Conservation (phyloP, 2,329 filamentous ascomycete genomes). For the Fusarium sp. region DNA sequence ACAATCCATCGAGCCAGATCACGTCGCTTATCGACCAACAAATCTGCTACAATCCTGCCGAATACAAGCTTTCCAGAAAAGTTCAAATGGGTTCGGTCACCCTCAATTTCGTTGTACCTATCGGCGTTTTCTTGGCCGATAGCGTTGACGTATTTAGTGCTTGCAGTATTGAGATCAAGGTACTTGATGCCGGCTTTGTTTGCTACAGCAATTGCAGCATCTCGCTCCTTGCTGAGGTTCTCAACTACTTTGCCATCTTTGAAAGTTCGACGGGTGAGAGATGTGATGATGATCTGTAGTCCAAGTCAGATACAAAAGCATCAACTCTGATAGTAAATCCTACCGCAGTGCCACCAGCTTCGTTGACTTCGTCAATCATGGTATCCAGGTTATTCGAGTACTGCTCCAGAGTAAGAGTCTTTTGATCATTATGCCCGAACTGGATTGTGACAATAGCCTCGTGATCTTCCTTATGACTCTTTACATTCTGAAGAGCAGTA, state of each 20-base stretch:
- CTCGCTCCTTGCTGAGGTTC: slow-evolving; percentile 8
- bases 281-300: slow-evolving; percentile 10
- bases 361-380: slow-evolving; percentile 12
- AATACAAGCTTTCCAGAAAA: slow-evolving; percentile 15
- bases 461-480: background rate
- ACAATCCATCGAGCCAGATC: slow-evolving; percentile 3
- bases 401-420: slow-evolving; percentile 20
- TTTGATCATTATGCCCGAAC: slow-evolving; percentile 25
- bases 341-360: slow-evolving; percentile 23
- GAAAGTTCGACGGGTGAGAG: slow-evolving; percentile 18
- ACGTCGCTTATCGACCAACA: slow-evolving; percentile 17
- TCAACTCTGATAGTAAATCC: fast-evolving
- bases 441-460: slow-evolving; percentile 25
- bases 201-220: slow-evolving; percentile 16
- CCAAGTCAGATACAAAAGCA: background rate
- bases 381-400: slow-evolving; percentile 14
- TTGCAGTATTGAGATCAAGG: slow-evolving; percentile 5
- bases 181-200: background rate
- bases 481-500: background rate
- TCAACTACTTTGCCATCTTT: slow-evolving; percentile 19
- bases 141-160: slow-evolving; percentile 23
- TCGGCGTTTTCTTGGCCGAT: slow-evolving; percentile 23
- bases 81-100: slow-evolving; percentile 20
- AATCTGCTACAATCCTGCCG: slow-evolving; percentile 20
- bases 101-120: slow-evolving; percentile 20